phyloP scores from a whole-genome alignment of 106 monocot genomes.

The Dendrobium nobile region DNA sequence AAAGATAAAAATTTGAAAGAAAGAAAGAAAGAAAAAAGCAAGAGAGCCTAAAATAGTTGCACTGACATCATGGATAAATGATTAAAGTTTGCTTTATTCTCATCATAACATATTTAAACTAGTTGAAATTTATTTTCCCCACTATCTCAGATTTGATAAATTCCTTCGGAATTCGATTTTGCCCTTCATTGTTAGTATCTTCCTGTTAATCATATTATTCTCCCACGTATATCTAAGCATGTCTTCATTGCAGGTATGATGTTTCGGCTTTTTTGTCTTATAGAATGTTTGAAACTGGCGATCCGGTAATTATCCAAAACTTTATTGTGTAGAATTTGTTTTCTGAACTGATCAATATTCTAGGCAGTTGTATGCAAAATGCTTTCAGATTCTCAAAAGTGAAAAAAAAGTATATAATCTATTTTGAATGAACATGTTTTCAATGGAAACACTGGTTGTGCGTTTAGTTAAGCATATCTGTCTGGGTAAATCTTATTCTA shows the following conservation, averaged over 20 bases:
- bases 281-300: slow-evolving; percentile 72
- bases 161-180: background rate
- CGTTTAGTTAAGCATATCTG: background rate
- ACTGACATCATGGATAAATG: background rate
- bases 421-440: slow-evolving; percentile 4
- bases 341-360: background rate
- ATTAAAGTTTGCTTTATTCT: background rate
- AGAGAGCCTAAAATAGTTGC: background rate
- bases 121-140: background rate
- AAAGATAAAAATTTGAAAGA: background rate
- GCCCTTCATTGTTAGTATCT: background rate
- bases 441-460: background rate
- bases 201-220: background rate
- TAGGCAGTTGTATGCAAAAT: background rate
- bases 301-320: slow-evolving; percentile 50
- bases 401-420: background rate
- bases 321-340: background rate
- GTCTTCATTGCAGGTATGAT: slow-evolving; percentile 73
- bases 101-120: background rate
- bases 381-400: background rate
- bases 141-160: background rate
- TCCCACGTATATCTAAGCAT: background rate
- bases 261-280: slow-evolving; percentile 78
- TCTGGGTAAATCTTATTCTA: background rate
- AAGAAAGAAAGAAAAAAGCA: background rate